Percentiles rank a stretch among this genome's conserved stretches.
Conservation (phyloP, 306 rosid genomes). For the Macrotyloma uniflorum region DNA sequence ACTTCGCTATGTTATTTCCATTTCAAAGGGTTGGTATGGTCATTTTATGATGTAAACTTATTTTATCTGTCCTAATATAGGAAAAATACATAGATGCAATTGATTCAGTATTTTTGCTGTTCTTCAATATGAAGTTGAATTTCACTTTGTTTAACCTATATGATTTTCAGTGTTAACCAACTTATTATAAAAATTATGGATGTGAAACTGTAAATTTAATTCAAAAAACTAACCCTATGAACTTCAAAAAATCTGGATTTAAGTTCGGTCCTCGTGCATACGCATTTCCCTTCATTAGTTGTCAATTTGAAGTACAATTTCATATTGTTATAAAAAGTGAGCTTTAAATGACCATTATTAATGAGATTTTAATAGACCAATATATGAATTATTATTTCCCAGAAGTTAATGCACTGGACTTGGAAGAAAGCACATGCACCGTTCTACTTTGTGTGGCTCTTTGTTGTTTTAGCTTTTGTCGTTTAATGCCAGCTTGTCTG, state of each 20-base stretch:
- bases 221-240: no score
- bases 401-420: constrained; percentile 44
- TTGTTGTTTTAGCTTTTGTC: constrained; percentile 60
- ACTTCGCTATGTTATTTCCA: constrained; percentile 19
- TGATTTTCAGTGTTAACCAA: not conserved
- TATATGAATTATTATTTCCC: constrained; percentile 18
- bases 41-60: not conserved
- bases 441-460: constrained; percentile 44
- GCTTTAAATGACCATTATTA: not conserved
- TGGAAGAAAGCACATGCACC: constrained; percentile 71
- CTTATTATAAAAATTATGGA: no score
- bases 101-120: no score
- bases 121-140: not conserved
- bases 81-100: no score
- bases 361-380: constrained; percentile 39
- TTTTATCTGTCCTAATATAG: not conserved
- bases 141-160: not conserved
- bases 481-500: constrained; percentile 52
- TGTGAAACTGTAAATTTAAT: no score
- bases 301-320: no score
- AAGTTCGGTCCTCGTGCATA: no score
- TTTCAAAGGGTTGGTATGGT: not conserved
- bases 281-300: no score
- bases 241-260: no score
- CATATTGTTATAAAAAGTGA: no score